Base-by-base conservation (phyloP, 1,284 basidiomycete species). In the Gomphus bonarii region DNA sequence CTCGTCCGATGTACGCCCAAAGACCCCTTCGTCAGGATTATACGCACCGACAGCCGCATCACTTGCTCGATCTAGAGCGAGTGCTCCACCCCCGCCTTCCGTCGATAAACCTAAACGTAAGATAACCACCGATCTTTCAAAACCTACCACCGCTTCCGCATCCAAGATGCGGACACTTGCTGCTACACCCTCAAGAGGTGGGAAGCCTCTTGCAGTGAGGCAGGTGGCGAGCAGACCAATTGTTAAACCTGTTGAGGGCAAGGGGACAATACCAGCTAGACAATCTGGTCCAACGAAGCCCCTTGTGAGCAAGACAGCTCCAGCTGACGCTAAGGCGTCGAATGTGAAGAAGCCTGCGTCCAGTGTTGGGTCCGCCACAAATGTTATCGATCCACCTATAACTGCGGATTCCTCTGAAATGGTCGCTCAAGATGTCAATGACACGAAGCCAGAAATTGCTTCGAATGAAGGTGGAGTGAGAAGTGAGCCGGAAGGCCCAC, bases 1-100 rank as follows among this genome's bases (percentile, higher is more conserved):
- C 9, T 62, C 67, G 18, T 57, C 61, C 36, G 47, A 69, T 9
- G 61, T 63, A 9, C 68, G 67, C 25, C 65, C 71, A n/a, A 72
- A 73, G 65, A 73, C 72, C 1, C 44, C 43, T n/a, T 55, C 43
- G 40, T 65, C 64, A 1, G 81, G 84, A 12, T 67, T 89, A 12
- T 88, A 83, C 64, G 85, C 87, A 12, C 86, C 87, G 1, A 89
- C 86, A 0, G 86, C 85, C 1, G 84, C 87, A 3, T 88, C 87
- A 8, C 76, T 88, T 10, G 86, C 87, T 0, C 76, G 75, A 47
- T 75, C 82, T 44, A 78, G 82, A 49, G 79, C 75, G 64, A 72
- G 76, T 1, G 70, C 72, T n/a, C 72, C 73, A 7, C 69, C 67
- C 0, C 66, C 72, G 7, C 73, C 80, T 0, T 50, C 57, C 28